A percentile compares a stretch with the other conserved stretches of the same genome.
Evolutionary conservation across 2,329 filamentous ascomycete species (phyloP).

Genomic region (Trichoderma simmonsii): DNA sequence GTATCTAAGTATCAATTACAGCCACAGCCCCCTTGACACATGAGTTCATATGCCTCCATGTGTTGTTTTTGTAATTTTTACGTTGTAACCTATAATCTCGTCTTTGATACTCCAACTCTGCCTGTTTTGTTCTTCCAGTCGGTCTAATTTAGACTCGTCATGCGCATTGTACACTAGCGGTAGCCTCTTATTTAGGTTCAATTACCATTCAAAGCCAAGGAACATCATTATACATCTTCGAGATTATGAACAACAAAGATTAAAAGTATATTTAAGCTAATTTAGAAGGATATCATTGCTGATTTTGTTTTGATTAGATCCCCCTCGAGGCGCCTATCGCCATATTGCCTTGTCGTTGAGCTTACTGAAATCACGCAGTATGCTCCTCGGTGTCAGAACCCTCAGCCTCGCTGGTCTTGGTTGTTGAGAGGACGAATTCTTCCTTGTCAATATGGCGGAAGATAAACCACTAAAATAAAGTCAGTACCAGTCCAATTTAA

Average conservation of each 20-base stretch:
- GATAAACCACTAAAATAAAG: background rate
- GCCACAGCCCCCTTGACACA: too few species aligned
- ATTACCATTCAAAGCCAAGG: background rate
- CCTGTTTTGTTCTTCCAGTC: too few species aligned
- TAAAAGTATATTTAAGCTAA: background rate
- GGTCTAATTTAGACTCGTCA: too few species aligned
- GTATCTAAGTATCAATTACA: too few species aligned
- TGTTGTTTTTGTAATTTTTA: too few species aligned
- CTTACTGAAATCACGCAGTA: background rate
- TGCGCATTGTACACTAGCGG: too few species aligned
- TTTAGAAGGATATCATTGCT: background rate
- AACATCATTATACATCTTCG: background rate
- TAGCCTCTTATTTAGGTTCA: too few species aligned
- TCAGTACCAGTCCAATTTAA: background rate
- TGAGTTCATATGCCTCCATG: too few species aligned
- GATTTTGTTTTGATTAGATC: background rate
- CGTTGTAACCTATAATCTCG: too few species aligned
- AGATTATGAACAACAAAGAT: background rate
- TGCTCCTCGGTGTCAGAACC: background rate
- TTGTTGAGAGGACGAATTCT: background rate
- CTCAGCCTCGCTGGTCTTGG: background rate
- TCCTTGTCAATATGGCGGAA: background rate
- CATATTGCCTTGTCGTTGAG: background rate
- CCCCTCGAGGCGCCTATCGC: background rate
- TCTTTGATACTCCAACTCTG: too few species aligned